Conservation (phyloP, 306 rosid genomes). For the Canavalia gladiata region DNA sequence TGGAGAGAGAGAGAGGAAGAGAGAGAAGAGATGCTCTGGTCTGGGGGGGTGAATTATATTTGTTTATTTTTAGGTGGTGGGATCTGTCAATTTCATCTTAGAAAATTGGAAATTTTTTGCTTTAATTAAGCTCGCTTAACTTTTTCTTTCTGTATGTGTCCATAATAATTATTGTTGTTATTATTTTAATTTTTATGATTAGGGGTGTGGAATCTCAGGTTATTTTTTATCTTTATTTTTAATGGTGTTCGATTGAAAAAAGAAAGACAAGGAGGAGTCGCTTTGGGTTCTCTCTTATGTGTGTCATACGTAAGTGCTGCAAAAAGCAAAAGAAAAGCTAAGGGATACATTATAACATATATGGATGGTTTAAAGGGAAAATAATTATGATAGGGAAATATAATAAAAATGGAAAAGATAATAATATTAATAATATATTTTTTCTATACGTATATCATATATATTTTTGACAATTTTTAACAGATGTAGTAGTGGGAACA, state of each 20-base stretch:
- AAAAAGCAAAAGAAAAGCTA: constrained; percentile 40
- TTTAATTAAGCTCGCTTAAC: constrained; percentile 37
- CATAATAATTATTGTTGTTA: constrained; percentile 40
- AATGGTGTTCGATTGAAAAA: constrained; percentile 37
- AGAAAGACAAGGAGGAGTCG: constrained; percentile 35
- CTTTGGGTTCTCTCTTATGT: constrained; percentile 46
- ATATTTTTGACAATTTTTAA: constrained; percentile 27
- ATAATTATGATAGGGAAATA: constrained; percentile 31
- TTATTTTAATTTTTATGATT: constrained; percentile 50
- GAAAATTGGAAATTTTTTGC: constrained; percentile 40
- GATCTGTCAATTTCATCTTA: constrained; percentile 66
- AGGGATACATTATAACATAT: constrained; percentile 35
- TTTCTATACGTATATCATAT: constrained; percentile 10
- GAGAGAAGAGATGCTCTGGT: constrained; percentile 39
- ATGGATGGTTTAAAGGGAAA: constrained; percentile 37
- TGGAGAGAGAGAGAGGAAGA: neutral
- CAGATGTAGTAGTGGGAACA: constrained; percentile 68
- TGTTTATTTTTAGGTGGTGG: constrained; percentile 68
- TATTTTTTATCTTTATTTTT: constrained; percentile 12
- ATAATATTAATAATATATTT: neutral
- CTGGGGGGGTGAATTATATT: constrained; percentile 50
- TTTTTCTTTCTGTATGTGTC: constrained; percentile 43
- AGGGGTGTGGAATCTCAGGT: constrained; percentile 56
- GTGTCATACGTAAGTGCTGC: constrained; percentile 51
- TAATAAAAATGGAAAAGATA: constrained; percentile 31